phyloP scores from a whole-genome alignment of 352 stramenopile genomes.

The Phytophthora hybrid region DNA sequence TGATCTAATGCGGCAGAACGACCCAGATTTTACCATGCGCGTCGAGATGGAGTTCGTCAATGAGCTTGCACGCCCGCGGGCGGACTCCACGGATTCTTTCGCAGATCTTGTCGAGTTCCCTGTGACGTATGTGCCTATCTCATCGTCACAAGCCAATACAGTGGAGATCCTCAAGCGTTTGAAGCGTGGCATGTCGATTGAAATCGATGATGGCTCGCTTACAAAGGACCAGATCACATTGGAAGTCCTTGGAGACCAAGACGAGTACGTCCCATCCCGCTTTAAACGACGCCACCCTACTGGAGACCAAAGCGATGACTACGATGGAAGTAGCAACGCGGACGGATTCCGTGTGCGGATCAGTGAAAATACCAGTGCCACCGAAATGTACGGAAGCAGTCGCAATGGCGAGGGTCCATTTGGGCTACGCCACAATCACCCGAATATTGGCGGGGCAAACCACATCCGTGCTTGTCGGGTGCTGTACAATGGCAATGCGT shows the following conservation, averaged over 20 bases:
- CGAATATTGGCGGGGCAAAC: slow-evolving; percentile 46
- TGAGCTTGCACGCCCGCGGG: slow-evolving; percentile 42
- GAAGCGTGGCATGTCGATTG: slow-evolving; percentile 61
- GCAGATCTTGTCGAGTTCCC: slow-evolving; percentile 66
- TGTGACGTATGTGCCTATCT: slow-evolving; percentile 75
- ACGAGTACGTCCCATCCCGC: slow-evolving; percentile 56
- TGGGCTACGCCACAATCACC: slow-evolving; percentile 62
- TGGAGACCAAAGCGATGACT: slow-evolving; percentile 8
- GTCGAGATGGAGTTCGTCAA: slow-evolving; percentile 32
- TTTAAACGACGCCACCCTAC: slow-evolving; percentile 42
- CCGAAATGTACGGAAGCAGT: slow-evolving; percentile 29
- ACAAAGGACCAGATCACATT: slow-evolving; percentile 85
- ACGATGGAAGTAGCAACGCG: slow-evolving; percentile 16
- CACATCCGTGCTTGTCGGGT: slow-evolving; percentile 82
- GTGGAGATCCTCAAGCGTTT: slow-evolving; percentile 65
- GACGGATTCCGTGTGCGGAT: slow-evolving; percentile 55
- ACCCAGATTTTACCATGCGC: slow-evolving; percentile 61
- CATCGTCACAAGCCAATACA: slow-evolving; percentile 57
- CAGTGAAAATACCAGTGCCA: slow-evolving; percentile 44
- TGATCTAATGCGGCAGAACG: slow-evolving; percentile 59
- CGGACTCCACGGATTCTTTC: slow-evolving; percentile 52
- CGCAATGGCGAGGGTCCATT: slow-evolving; percentile 37
- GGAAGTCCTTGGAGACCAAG: slow-evolving; percentile 71
- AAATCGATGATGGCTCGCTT: slow-evolving; percentile 81
- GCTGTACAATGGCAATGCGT: slow-evolving; percentile 75